phyloP scores from a whole-genome alignment of 768 basidiomycete genomes.

The Butyriboletus loyo region DNA sequence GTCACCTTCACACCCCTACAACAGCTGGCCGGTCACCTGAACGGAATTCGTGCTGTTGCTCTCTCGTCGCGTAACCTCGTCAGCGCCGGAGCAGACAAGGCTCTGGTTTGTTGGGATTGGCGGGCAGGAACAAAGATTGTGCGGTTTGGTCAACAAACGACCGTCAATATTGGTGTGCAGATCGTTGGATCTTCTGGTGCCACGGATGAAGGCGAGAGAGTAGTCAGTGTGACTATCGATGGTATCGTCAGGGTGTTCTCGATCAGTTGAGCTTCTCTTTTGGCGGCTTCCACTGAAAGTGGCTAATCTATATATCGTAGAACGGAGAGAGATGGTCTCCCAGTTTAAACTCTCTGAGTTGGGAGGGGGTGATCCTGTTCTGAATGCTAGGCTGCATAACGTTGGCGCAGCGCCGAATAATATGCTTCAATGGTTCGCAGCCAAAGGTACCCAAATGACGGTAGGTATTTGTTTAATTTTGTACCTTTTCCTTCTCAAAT shows the following conservation, averaged over 20 bases:
- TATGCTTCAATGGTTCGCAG: conserved; percentile 94
- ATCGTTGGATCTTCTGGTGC: conserved; percentile 53
- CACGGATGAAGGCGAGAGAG: conserved; percentile 65
- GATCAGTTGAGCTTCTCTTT: conserved; percentile 58
- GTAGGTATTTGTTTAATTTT: conserved; percentile 40
- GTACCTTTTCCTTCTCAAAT: background rate
- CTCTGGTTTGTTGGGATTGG: conserved; percentile 88
- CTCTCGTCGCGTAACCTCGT: conserved; percentile 83
- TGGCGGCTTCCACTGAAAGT: background rate
- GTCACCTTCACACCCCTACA: conserved; percentile 81
- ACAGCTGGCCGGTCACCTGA: conserved; percentile 81
- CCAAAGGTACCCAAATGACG: conserved; percentile 87
- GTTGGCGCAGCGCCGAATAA: conserved; percentile 82
- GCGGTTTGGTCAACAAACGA: conserved; percentile 90
- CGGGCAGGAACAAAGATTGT: conserved; percentile 85
- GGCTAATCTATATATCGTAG: conserved; percentile 27
- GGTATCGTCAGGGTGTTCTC: conserved; percentile 89
- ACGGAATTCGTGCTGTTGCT: conserved; percentile 87
- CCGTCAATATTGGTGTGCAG: conserved; percentile 87
- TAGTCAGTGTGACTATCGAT: conserved; percentile 91
- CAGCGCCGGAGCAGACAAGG: conserved; percentile 73
- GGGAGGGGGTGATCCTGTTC: conserved; percentile 60
- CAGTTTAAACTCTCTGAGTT: conserved; percentile 86
- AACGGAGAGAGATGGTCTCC: conserved; percentile 82
- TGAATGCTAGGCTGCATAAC: conserved; percentile 67